Base-by-base conservation (phyloP, 345 rosid species). In the Arabidopsis arenosa region DNA sequence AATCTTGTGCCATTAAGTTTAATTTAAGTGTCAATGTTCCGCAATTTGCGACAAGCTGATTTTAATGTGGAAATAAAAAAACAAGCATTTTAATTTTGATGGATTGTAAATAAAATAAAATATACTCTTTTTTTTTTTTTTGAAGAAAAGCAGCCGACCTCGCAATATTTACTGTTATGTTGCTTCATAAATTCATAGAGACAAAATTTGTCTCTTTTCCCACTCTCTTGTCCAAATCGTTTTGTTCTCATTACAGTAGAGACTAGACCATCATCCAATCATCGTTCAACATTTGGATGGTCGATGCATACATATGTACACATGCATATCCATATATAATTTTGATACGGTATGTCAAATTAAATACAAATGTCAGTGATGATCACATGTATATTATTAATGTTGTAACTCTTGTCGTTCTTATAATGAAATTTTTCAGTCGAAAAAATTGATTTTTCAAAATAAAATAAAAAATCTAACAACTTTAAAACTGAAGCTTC, bases 331-430 rank as follows among this genome's bases (percentile, higher is more conserved):
- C 26, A 18, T 33, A 44, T 30, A 44, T 44, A 70, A 8, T 15
- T 28, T 7, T 67, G 32, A 28, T 51, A 75, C 69, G 68, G 74
- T 41, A 75, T 68, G 53, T 43, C 32, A 61, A 52, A 75, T 32
- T 75, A 61, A 75, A 68, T 75, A 61, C 69, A 52, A 13, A 41
- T 75, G 63, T 75, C 75, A 68, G 63, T 49, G 58, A 76, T 9
- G 56, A 61, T 76, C 70, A 61, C 79, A 76, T 68, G 75, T 52
- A 51, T 75, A 57, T 13, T 66, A 49, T 75, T 59, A 39, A 32
- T 23, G 26, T 23, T 23, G 26, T 23, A 23, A 23, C 26, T 23
- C 26, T 23, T 23, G 26, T 23, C 26, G 26, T 23, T 23, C 26
- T 23, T 23, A 23, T 23, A 23, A 23, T 23, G 26, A 23, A 23